phyloP scores from a whole-genome alignment of 2,329 filamentous ascomycete genomes.

The Westerdykella ornata region DNA sequence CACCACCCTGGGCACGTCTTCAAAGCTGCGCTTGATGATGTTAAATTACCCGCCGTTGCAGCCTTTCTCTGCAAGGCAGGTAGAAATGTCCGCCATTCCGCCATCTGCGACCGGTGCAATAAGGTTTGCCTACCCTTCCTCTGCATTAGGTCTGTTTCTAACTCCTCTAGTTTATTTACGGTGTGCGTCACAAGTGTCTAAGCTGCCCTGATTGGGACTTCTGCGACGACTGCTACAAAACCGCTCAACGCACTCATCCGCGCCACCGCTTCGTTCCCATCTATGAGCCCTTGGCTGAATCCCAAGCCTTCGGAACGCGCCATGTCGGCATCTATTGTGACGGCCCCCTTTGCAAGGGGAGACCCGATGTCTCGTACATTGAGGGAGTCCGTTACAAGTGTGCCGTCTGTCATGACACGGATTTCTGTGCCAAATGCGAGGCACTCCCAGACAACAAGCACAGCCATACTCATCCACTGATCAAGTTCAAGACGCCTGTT shows the following conservation, averaged over 20 bases:
- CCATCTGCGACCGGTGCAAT: constrained; percentile 92
- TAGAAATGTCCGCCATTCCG: constrained; percentile 73
- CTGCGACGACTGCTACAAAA: constrained; percentile 68
- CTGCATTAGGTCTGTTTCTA: constrained; percentile 9
- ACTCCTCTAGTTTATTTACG: constrained; percentile 59
- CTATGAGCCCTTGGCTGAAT: constrained; percentile 61
- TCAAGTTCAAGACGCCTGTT: constrained; percentile 94
- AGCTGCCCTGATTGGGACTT: constrained; percentile 98
- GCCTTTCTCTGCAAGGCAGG: constrained; percentile 67
- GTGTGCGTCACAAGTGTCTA: constrained; percentile 92
- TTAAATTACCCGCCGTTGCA: constrained; percentile 52
- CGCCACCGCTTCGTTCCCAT: constrained; percentile 83
- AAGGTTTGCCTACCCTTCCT: constrained; percentile 42
- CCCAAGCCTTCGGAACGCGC: constrained; percentile 43
- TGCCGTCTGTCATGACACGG: constrained; percentile 86
- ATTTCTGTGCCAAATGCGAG: constrained; percentile 94
- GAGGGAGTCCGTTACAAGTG: constrained; percentile 91
- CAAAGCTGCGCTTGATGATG: constrained; percentile 57
- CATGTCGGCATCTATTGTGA: constrained; percentile 92
- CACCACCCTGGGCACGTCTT: constrained; percentile 88
- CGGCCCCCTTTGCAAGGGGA: constrained; percentile 72
- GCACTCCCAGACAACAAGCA: constrained; percentile 76
- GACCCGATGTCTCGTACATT: constrained; percentile 56
- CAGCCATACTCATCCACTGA: constrained; percentile 92
- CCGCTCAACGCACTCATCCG: constrained; percentile 63